A percentile compares a stretch with the other conserved stretches of the same genome.
Conservation (phyloP, 768 basidiomycete genomes). For the Goffeauzyma gilvescens region DNA sequence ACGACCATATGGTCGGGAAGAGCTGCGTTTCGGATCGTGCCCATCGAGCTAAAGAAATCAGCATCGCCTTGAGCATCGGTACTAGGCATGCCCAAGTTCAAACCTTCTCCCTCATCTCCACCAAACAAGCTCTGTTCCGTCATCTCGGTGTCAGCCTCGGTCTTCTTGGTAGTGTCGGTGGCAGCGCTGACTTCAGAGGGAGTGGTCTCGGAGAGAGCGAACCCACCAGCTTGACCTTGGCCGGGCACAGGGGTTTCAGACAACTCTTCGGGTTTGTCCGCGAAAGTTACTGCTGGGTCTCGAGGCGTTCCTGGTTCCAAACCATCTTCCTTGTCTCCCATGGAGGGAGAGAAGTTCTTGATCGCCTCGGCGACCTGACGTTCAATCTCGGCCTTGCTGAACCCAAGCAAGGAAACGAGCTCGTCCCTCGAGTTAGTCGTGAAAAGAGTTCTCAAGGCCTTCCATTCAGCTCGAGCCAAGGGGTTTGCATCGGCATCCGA, state of each 20-base stretch:
- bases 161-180: slow-evolving; percentile 40
- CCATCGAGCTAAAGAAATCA: slow-evolving; percentile 78
- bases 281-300: slow-evolving; percentile 67
- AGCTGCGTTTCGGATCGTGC: slow-evolving; percentile 37
- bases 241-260: slow-evolving; percentile 6
- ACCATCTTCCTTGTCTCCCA: slow-evolving; percentile 31
- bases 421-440: slow-evolving; percentile 74
- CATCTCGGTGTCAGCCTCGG: slow-evolving; percentile 36
- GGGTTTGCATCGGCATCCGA: too few species aligned
- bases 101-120: slow-evolving; percentile 41
- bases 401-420: slow-evolving; percentile 72
- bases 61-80: slow-evolving; percentile 41
- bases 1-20: slow-evolving; percentile 40
- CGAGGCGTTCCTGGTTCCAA: slow-evolving; percentile 38
- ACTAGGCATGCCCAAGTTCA: slow-evolving; percentile 46
- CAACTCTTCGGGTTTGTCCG: slow-evolving; percentile 38
- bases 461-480: slow-evolving; percentile 46
- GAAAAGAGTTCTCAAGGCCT: slow-evolving; percentile 58
- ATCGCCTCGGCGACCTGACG: slow-evolving; percentile 63
- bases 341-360: slow-evolving; percentile 44
- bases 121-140: slow-evolving; percentile 76
- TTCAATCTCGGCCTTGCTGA: slow-evolving; percentile 71
- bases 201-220: slow-evolving; percentile 40
- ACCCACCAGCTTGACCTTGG: slow-evolving; percentile 35
- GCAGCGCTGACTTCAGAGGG: slow-evolving; percentile 57